Evolutionary conservation across 2,329 filamentous ascomycete species (phyloP), one percentile per base, ranked within the genome.

Genomic region (Hypomyces perniciosus): DNA sequence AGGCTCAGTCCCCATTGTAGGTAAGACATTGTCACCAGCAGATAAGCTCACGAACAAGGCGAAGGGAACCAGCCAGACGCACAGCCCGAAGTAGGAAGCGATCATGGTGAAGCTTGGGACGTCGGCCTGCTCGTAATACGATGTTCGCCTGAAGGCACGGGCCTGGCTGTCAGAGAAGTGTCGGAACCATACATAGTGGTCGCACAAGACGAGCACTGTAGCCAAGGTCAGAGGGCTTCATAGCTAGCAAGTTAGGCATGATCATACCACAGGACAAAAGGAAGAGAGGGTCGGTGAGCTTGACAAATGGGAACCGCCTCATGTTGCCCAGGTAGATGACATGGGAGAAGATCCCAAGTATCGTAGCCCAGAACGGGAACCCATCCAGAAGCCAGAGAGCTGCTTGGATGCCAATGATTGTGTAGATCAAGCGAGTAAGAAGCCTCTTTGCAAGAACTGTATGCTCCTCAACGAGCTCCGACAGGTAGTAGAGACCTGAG

Each of bases 401-500:
- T 8, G 83, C 54, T 67, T 96, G 92, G 6, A 90, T 66, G 30
- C 62, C 79, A 54, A 96, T 85, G 57, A 96, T 83, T 55, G 72
- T 74, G 72, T 96, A 96, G 62, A 97, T 96, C 50, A 97, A 76
- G 39, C 83, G 84, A 33, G 81, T 86, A 47, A 99, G 77, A n/a
- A 96, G 75, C 51, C 86, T 88, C 67, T 95, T 95, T 9, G 91
- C 88, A 56, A 95, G 72, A 8, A 97, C 92, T 4, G 92, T 96
- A 66, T 99, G 92, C 69, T 99, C 93, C 72, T 99, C 93, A 54
- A 99, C 93, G 10, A 97, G 84, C 69, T 99, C 93, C 27, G 92
- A 96, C 48, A 99, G 85, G 69, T 99, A 99, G 74, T 99, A 99
- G 28, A 99, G 83, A 35, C 93, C 93, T n/a, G 90, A 96, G 37